A percentile compares a stretch with the other conserved stretches of the same genome.
phyloP scores from a whole-genome alignment of 768 basidiomycete species.

The Leccinum arenicola region DNA sequence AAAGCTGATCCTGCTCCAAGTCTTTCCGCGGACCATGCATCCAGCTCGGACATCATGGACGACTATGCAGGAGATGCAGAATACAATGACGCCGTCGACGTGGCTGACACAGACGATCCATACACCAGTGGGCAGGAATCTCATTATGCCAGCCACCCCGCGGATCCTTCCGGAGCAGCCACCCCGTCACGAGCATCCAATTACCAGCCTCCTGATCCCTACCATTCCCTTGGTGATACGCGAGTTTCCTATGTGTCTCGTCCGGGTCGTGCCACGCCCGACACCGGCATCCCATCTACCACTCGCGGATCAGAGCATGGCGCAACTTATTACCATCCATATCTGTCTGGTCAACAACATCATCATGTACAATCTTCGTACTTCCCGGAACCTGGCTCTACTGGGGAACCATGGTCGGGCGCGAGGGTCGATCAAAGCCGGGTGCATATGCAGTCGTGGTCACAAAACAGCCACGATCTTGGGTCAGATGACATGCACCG shows the following conservation, averaged over 20 bases:
- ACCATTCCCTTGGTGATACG: conserved; percentile 26
- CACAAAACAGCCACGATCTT: conserved; percentile 25
- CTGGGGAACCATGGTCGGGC: conserved; percentile 21
- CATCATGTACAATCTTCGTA: conserved; percentile 24
- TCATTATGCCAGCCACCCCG: conserved; percentile 20
- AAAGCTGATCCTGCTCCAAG: conserved; percentile 35
- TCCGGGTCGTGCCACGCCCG: conserved; percentile 27
- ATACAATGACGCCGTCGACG: conserved; percentile 40
- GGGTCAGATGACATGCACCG: conserved; percentile 27
- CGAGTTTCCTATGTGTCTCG: conserved; percentile 28
- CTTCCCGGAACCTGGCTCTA: conserved; percentile 18
- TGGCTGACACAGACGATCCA: conserved; percentile 23
- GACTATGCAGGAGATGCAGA: conserved; percentile 27
- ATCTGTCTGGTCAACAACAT: conserved; percentile 24
- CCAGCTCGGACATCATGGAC: conserved; percentile 33
- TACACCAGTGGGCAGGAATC: conserved; percentile 15
- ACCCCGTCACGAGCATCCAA: conserved; percentile 19
- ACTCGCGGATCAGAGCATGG: conserved; percentile 26
- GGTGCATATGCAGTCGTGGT: conserved; percentile 24
- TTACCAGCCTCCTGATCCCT: conserved; percentile 28
- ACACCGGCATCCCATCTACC: conserved; percentile 22
- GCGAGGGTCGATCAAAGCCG: conserved; percentile 24
- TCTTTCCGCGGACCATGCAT: conserved; percentile 29
- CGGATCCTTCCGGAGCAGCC: conserved; percentile 17
- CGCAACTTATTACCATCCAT: conserved; percentile 25